phyloP scores from a whole-genome alignment of 331 rosid genomes.

The Ulmus americana region DNA sequence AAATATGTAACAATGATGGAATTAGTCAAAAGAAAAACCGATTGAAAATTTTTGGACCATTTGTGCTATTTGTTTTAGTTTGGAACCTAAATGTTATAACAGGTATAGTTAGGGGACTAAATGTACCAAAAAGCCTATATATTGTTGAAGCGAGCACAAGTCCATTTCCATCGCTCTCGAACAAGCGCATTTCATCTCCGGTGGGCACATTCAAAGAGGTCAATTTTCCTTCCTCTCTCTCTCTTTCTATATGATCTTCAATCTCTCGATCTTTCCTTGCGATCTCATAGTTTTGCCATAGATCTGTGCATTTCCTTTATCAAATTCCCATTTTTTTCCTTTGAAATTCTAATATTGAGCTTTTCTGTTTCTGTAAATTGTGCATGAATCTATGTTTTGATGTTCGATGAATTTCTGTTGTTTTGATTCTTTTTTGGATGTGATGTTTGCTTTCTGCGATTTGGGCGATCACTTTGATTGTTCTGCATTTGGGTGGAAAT shows the following conservation, averaged over 20 bases:
- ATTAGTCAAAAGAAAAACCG: no score
- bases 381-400: no score
- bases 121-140: no score
- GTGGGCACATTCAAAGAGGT: conserved; percentile 48
- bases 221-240: neutral
- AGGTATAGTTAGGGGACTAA: no score
- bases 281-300: neutral
- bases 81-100: no score
- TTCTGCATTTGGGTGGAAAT: neutral
- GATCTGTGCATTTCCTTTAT: conserved; percentile 32
- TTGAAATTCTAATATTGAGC: no score
- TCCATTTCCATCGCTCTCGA: conserved; percentile 18
- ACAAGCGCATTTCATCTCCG: conserved; percentile 29
- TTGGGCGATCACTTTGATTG: neutral
- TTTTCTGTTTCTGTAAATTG: neutral
- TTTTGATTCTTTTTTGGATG: neutral
- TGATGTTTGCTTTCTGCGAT: neutral
- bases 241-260: neutral
- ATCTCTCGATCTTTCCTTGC: conserved; percentile 10
- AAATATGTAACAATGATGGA: no score
- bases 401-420: no score
- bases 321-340: neutral
- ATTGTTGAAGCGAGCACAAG: no score
- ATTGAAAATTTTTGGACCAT: no score
- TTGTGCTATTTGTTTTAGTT: no score